phyloP scores from a whole-genome alignment of 2,329 filamentous ascomycete genomes.

The Alternaria atra region DNA sequence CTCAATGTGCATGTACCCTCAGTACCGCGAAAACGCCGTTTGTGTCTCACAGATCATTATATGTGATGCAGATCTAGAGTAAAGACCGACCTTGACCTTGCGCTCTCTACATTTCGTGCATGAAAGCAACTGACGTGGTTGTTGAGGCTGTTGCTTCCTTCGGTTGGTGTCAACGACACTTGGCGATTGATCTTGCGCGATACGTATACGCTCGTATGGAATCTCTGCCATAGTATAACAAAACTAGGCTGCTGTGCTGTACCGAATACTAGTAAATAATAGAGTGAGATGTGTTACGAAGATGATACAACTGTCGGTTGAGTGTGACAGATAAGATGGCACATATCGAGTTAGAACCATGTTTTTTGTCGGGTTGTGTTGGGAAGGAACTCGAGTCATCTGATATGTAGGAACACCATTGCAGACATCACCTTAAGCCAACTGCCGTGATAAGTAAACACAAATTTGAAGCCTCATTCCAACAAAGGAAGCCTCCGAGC shows the following conservation, averaged over 20 bases:
- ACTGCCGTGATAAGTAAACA: slow-evolving; percentile 27
- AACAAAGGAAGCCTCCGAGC: slow-evolving; percentile 12
- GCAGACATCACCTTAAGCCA: not conserved
- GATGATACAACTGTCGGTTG: not conserved
- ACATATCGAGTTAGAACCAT: not conserved
- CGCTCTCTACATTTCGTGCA: slow-evolving; percentile 60
- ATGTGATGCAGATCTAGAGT: not conserved
- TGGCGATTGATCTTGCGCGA: slow-evolving; percentile 18
- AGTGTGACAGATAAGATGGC: not conserved
- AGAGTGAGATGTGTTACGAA: not conserved
- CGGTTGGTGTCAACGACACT: slow-evolving; percentile 22
- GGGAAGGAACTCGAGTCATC: not conserved
- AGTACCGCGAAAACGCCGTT: not conserved
- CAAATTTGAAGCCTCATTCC: slow-evolving; percentile 40
- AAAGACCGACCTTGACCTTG: slow-evolving; percentile 57
- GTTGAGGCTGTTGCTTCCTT: slow-evolving; percentile 52
- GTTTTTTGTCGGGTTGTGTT: not conserved
- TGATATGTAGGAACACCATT: slow-evolving; percentile 8
- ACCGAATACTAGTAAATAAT: not conserved
- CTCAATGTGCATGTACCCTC: not conserved
- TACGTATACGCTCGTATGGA: slow-evolving; percentile 24
- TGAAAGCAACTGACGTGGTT: slow-evolving; percentile 56
- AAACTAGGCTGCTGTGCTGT: not conserved
- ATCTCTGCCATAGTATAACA: slow-evolving; percentile 12
- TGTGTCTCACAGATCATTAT: not conserved